Percentiles rank a stretch among this genome's conserved stretches.
Conservation (phyloP, 176 grass and related monocot species). For the Paspalum notatum region DNA sequence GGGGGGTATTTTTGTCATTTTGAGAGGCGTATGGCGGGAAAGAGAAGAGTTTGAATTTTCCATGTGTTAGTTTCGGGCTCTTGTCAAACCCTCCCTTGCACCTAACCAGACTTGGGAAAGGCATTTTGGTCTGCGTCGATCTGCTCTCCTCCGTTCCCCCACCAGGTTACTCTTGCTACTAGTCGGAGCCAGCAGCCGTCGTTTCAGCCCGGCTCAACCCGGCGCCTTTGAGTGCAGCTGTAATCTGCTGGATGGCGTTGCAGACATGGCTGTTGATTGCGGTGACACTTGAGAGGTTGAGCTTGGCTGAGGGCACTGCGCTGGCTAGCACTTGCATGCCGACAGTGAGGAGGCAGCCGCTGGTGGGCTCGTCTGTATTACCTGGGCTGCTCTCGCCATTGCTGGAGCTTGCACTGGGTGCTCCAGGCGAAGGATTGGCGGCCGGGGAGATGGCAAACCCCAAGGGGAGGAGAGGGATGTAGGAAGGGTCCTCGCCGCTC, state of each 20-base stretch:
- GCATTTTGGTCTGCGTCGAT: constrained; percentile 42
- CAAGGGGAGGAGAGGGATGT: constrained; percentile 83
- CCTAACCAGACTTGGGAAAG: constrained; percentile 18
- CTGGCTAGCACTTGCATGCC: constrained; percentile 92
- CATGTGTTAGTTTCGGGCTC: constrained; percentile 48
- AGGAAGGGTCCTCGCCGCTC: constrained; percentile 90
- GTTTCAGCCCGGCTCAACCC: constrained; percentile 34
- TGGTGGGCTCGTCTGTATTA: constrained; percentile 18
- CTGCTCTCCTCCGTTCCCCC: constrained; percentile 20
- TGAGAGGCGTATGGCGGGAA: constrained; percentile 48
- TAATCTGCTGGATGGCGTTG: constrained; percentile 86
- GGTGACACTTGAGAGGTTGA: constrained; percentile 84
- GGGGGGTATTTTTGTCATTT: constrained; percentile 83
- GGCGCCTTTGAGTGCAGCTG: constrained; percentile 54
- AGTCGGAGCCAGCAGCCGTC: constrained; percentile 34
- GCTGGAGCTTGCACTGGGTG: constrained; percentile 22
- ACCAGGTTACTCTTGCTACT: constrained; percentile 38
- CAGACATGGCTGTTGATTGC: constrained; percentile 89
- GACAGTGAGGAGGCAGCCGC: constrained; percentile 77
- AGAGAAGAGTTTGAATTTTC: constrained; percentile 10
- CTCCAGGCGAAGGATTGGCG: constrained; percentile 25
- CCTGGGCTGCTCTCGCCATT: constrained; percentile 17
- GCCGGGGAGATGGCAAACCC: constrained; percentile 88
- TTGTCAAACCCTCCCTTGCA: constrained; percentile 91
- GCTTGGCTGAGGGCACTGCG: constrained; percentile 83